phyloP scores from a whole-genome alignment of 768 basidiomycete species.

The Tephrocybe rancida region DNA sequence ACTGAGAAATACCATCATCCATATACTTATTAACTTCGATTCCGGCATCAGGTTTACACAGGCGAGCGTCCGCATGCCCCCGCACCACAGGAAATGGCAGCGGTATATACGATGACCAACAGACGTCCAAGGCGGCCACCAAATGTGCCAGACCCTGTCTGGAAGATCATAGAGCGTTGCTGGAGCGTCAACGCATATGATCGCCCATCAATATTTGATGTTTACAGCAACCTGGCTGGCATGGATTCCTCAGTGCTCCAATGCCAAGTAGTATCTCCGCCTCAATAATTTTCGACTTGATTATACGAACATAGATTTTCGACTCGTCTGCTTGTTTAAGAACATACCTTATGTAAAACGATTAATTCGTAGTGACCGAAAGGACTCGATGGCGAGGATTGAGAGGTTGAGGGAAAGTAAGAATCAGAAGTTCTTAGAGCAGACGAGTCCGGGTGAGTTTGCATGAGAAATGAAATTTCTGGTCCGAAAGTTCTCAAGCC shows the following conservation, averaged over 20 bases:
- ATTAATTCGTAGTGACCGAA: too few species aligned
- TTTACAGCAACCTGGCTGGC: constrained; percentile 11
- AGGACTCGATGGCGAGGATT: neutral
- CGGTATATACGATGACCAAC: neutral
- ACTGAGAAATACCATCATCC: too few species aligned
- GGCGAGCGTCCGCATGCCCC: constrained; percentile 4
- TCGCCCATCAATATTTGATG: constrained; percentile 5
- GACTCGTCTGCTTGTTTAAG: too few species aligned
- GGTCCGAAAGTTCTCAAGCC: neutral
- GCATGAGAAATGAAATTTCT: neutral
- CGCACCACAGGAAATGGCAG: neutral
- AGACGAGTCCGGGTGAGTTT: neutral
- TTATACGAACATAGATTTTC: too few species aligned
- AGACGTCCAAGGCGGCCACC: constrained; percentile 6
- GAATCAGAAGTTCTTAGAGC: too few species aligned
- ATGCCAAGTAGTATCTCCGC: too few species aligned
- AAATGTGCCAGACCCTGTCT: constrained; percentile 7
- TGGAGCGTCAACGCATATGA: constrained; percentile 1
- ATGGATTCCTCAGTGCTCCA: too few species aligned
- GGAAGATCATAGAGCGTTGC: constrained; percentile 6
- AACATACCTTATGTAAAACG: too few species aligned
- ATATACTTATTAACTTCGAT: neutral
- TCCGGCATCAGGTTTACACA: constrained; percentile 6
- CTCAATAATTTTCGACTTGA: too few species aligned
- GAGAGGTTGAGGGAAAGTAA: too few species aligned